Percentiles rank a stretch among this genome's conserved stretches.
Conservation (phyloP, 1,139 yeast genomes). For the Scheffersomyces titani region DNA sequence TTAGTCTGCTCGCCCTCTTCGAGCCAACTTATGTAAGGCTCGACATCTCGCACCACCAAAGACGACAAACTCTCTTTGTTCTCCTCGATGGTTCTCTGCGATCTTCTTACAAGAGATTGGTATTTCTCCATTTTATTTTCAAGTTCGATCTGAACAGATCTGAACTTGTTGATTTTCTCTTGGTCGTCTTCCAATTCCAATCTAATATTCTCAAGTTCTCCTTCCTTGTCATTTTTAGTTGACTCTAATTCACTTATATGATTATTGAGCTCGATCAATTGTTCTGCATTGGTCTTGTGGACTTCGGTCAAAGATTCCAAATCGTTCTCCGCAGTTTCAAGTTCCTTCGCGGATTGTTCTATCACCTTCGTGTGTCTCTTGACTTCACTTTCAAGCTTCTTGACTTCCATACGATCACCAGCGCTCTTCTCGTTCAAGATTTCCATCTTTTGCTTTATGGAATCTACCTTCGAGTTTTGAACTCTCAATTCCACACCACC, state of each 20-base stretch:
- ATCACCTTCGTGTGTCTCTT: slow-evolving; percentile 53
- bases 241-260: slow-evolving; percentile 24
- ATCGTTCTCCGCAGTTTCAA: slow-evolving; percentile 30
- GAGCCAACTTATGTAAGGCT: slow-evolving; percentile 53
- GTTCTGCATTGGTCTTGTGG: slow-evolving; percentile 35
- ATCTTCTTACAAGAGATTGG: slow-evolving; percentile 42
- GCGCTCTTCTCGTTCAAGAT: slow-evolving; percentile 61
- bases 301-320: slow-evolving; percentile 25
- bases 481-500: slow-evolving; percentile 87
- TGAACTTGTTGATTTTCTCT: slow-evolving; percentile 57
- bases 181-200: slow-evolving; percentile 52
- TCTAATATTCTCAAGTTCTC: slow-evolving; percentile 39
- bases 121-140: slow-evolving; percentile 65
- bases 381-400: slow-evolving; percentile 69
- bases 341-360: slow-evolving; percentile 42
- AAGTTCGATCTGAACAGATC: slow-evolving; percentile 71
- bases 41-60: slow-evolving; percentile 54
- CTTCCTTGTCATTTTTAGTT: slow-evolving; percentile 35
- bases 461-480: slow-evolving; percentile 82
- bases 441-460: slow-evolving; percentile 68
- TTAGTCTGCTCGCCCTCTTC: slow-evolving; percentile 35
- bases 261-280: slow-evolving; percentile 33
- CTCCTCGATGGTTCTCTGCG: slow-evolving; percentile 36
- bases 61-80: slow-evolving; percentile 39
- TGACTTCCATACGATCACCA: slow-evolving; percentile 57